A percentile compares a stretch with the other conserved stretches of the same genome.
phyloP scores from a whole-genome alignment of 2,329 filamentous ascomycete genomes.

The Cladorrhinum sp. region DNA sequence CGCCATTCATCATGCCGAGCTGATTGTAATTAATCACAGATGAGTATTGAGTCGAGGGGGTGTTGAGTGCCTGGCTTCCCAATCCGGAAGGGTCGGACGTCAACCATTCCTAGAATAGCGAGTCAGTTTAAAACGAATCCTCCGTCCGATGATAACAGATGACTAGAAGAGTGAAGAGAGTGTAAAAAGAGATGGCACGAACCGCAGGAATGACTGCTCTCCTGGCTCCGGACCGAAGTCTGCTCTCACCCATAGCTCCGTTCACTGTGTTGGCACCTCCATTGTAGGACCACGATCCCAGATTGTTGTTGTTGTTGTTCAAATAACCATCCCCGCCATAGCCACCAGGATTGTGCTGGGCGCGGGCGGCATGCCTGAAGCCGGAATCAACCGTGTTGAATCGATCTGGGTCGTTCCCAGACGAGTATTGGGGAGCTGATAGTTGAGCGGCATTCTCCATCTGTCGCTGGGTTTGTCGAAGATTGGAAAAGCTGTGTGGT shows the following conservation, averaged over 20 bases:
- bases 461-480: slow-evolving; percentile 30
- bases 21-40: slow-evolving; percentile 21
- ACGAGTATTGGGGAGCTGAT: slow-evolving; percentile 10
- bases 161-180: neutral
- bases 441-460: slow-evolving; percentile 29
- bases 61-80: slow-evolving; percentile 26
- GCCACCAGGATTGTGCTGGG: slow-evolving; percentile 11
- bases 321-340: slow-evolving; percentile 28
- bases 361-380: slow-evolving; percentile 28
- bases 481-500: slow-evolving; percentile 26
- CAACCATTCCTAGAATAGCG: slow-evolving; percentile 26
- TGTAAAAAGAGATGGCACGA: slow-evolving; percentile 8
- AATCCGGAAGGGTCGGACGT: slow-evolving; percentile 26
- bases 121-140: slow-evolving; percentile 2
- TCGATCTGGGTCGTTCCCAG: neutral
- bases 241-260: slow-evolving; percentile 27
- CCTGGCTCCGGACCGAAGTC: slow-evolving; percentile 26
- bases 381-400: neutral
- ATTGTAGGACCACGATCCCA: slow-evolving; percentile 31
- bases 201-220: slow-evolving; percentile 25
- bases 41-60: slow-evolving; percentile 26
- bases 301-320: slow-evolving; percentile 21
- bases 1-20: slow-evolving; percentile 25
- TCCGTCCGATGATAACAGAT: neutral
- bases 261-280: slow-evolving; percentile 31